Conservation (phyloP, 1,139 yeast genomes). For the Nakaseomyces kungkrabaensis region DNA sequence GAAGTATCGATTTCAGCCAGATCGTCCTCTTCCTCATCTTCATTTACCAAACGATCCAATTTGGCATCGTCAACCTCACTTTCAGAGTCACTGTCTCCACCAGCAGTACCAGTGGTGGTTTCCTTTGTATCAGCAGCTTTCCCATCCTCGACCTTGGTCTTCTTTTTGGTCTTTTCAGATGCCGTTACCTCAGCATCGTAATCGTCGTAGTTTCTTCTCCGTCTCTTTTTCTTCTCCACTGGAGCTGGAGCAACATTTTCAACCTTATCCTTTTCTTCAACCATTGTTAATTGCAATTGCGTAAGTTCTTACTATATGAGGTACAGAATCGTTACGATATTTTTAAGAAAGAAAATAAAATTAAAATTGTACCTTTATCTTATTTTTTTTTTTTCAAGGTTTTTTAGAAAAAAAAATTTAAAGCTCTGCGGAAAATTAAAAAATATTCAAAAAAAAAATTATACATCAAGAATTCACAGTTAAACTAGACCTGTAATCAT, state of each 20-base stretch:
- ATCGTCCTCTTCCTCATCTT: constrained; percentile 69
- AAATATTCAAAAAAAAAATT: too few species aligned
- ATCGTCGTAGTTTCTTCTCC: constrained; percentile 46
- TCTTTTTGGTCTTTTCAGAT: constrained; percentile 31
- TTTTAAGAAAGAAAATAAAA: too few species aligned
- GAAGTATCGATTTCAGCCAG: constrained; percentile 74
- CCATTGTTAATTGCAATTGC: constrained; percentile 5
- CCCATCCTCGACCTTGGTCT: constrained; percentile 36
- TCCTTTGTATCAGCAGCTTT: constrained; percentile 33
- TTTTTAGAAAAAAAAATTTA: too few species aligned
- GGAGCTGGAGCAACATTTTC: constrained; percentile 6
- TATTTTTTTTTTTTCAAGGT: background rate
- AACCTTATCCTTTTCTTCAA: constrained; percentile 9
- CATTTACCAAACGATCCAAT: constrained; percentile 35
- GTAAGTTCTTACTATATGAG: too few species aligned
- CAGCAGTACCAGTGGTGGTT: constrained; percentile 32
- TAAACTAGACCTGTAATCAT: too few species aligned
- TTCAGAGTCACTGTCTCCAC: constrained; percentile 38
- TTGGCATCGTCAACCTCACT: constrained; percentile 51
- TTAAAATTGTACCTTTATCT: background rate
- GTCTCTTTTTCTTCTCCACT: constrained; percentile 28
- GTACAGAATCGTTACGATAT: too few species aligned
- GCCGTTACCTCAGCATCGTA: constrained; percentile 35
- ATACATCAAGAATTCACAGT: too few species aligned
- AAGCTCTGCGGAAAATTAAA: too few species aligned